Conservation (phyloP, 1,284 basidiomycete species). For the Gomphus bonarii region DNA sequence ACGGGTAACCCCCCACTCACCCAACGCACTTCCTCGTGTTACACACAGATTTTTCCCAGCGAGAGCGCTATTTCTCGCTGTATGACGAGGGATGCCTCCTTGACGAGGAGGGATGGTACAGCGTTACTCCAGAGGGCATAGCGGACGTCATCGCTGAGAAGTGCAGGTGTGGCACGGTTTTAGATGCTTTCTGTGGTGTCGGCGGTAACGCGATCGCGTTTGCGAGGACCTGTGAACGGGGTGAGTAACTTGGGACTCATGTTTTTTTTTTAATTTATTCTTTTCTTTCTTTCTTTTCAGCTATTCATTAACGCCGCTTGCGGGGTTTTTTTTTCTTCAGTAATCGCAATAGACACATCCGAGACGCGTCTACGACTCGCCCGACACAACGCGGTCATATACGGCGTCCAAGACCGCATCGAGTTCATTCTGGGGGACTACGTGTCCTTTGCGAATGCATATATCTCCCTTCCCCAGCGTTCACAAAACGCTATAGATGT, state of each 20-base stretch:
- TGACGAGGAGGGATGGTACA: conserved; percentile 93
- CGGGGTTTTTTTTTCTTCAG: conserved; percentile 28
- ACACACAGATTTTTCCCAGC: conserved; percentile 71
- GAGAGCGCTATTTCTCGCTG: conserved; percentile 69
- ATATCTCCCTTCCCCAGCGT: conserved; percentile 25
- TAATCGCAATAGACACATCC: conserved; percentile 89
- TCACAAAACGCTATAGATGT: conserved; percentile 49
- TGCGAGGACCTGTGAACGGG: conserved; percentile 86
- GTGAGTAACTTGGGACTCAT: conserved; percentile 31
- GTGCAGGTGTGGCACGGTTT: conserved; percentile 73
- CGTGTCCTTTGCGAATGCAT: conserved; percentile 62
- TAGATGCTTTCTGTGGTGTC: conserved; percentile 96
- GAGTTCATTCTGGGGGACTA: conserved; percentile 90
- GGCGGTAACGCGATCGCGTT: conserved; percentile 98
- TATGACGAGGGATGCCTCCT: conserved; percentile 73
- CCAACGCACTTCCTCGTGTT: too few relatives aligned
- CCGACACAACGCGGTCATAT: conserved; percentile 84
- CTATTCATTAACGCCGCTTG: not conserved
- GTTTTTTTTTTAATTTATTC: too few relatives aligned
- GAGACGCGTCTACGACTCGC: conserved; percentile 77
- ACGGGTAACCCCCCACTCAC: too few relatives aligned
- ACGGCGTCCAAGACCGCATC: conserved; percentile 90
- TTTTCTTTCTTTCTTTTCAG: too few relatives aligned
- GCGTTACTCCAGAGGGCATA: conserved; percentile 88
- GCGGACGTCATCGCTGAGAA: conserved; percentile 88